Percentiles rank a stretch among this genome's conserved stretches.
phyloP scores from a whole-genome alignment of 768 basidiomycete genomes.

The Naganishia friedmannii region DNA sequence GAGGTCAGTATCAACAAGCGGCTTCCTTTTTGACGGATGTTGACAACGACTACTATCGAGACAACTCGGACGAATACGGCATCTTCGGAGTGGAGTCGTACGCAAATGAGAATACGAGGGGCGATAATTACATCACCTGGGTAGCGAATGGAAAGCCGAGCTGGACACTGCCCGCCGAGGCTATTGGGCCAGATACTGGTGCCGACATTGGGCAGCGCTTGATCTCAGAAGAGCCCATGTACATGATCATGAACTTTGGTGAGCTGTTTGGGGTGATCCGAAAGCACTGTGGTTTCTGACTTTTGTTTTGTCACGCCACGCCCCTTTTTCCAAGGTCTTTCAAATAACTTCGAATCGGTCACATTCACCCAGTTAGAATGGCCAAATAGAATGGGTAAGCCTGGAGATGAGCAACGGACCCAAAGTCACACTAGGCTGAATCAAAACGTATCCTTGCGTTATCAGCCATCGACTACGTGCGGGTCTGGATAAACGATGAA shows the following conservation, averaged over 20 bases:
- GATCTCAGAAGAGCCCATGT: conserved; percentile 80
- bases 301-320: background rate
- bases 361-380: conserved; percentile 36
- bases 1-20: conserved; percentile 58
- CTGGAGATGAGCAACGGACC: background rate
- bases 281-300: background rate
- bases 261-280: conserved; percentile 58
- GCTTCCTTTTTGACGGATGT: conserved; percentile 55
- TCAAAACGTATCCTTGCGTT: background rate
- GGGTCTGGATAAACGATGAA: conserved; percentile 9
- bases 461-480: conserved; percentile 10
- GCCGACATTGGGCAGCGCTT: conserved; percentile 68
- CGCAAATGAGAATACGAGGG: conserved; percentile 38
- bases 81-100: conserved; percentile 56
- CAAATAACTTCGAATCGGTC: conserved; percentile 41
- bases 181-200: conserved; percentile 62
- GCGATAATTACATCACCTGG: conserved; percentile 50
- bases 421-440: background rate
- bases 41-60: conserved; percentile 48
- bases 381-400: conserved; percentile 15
- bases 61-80: conserved; percentile 39
- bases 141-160: conserved; percentile 40
- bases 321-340: conserved; percentile 18
- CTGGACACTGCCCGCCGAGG: conserved; percentile 62
- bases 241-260: conserved; percentile 77